Base-by-base conservation (phyloP, 768 basidiomycete species). In the Agaricus subrufescens region DNA sequence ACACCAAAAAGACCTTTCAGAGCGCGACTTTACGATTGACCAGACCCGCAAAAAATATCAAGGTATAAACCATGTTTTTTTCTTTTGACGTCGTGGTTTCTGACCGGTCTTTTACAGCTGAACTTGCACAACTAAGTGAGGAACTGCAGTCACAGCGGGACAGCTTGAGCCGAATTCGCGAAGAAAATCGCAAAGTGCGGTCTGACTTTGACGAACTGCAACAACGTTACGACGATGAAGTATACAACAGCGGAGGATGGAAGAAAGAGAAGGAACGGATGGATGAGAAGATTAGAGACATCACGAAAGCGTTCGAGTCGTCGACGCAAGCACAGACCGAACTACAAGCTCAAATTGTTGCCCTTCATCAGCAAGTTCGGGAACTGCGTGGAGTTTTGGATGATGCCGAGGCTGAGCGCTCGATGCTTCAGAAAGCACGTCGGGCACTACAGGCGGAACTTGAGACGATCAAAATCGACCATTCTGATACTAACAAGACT, bases 11-110 rank as follows among this genome's bases (percentile, higher is more conserved):
- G 89, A 92, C 59, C 76, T 91, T n/a, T 75, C 81, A 1, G 88
- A 91, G 59, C 80, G 88, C 4, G 89, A 91, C 67, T 89, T 91
- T 66, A 73, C 85, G 10, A 77, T 81, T 31, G 86, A 91, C 60
- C 90, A 91, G 66, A 91, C 89, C 2, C 81, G 87, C 59, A 89
- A 91, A 76, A 91, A 90, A 66, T 91, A 93, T 62, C 90, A 93
- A 78, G 83, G 89, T 87, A 69, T 54, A 42, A 25, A 31, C n/a
- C 1, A n/a, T 29, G 10, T 15, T 26, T 14, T 31, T 14, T 11
- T 29, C 29, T 14, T 11, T 29, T 6, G 48, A 39, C 25, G 30
- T 40, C 37, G 19, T 44, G 31, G 46, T 51, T 40, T 51, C 14
- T 30, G 34, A 40, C 34, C 46, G 10, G 26, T 7, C 42, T 34